Base-by-base conservation (phyloP, 2,329 filamentous ascomycete genomes). In the Apiospora rasikravindrae region DNA sequence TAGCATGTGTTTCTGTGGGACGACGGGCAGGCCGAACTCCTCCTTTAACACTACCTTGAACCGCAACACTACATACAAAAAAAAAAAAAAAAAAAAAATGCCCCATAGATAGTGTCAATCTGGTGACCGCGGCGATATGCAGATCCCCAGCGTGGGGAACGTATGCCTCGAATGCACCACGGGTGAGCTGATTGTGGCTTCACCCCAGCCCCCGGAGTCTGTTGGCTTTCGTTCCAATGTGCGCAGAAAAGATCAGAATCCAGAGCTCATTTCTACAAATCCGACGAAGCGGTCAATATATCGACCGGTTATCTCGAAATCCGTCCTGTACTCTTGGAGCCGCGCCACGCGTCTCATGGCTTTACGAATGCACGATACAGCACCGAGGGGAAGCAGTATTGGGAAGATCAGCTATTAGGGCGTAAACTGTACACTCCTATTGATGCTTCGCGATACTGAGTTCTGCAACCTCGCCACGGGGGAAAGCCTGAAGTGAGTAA, bases 61-160 rank as follows among this genome's bases (percentile, higher is more conserved):
- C 33, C 4, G 10, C 19, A 7, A 40, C 33, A 37, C 6, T 13
- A 13, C 19, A n/a, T n/a, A n/a, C n/a, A n/a, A n/a, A n/a, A n/a
- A n/a, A n/a, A n/a, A n/a, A n/a, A n/a, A n/a, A n/a, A n/a, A n/a
- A n/a, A n/a, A n/a, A 37, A n/a, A 24, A 2, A n/a, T 5, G 7
- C 16, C 16, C 53, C 53, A 61, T 37, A 57, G 33, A 37, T 37
- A 33, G 10, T 22, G 53, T 37, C 53, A 33, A n/a, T 61, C 29
- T 61, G 53, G 4, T 10, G 53, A 33, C 29, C 16, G 29, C 53
- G 8, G 53, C 10, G 16, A 19, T 22, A 37, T 37, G 53, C 53
- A 37, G 14, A 61, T 61, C 53, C 4, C 16, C 53, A 61, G 29
- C 53, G 53, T 61, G 53, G 53, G 53, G 53, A 61, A 61, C 33